Percentiles rank a stretch among this genome's conserved stretches.
Conservation (phyloP, 805 yeast species). For the Sugiyamaella qingdaonensis region DNA sequence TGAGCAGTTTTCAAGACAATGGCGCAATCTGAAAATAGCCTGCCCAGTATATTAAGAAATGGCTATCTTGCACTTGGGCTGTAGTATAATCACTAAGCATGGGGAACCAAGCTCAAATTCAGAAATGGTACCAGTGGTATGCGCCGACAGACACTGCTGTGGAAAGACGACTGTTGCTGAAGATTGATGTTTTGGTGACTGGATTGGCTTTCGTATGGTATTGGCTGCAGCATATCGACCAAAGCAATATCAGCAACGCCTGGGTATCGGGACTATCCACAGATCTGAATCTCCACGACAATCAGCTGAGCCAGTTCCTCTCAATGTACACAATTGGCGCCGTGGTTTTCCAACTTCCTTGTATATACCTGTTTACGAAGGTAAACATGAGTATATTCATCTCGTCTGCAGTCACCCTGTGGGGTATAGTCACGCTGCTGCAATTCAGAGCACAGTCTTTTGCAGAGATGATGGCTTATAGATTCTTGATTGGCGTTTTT, state of each 20-base stretch:
- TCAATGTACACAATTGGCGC: conserved; percentile 57
- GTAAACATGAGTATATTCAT: conserved; percentile 51
- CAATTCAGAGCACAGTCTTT: conserved; percentile 48
- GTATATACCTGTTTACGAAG: conserved; percentile 53
- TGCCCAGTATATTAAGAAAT: too few relatives aligned
- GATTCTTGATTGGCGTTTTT: conserved; percentile 65
- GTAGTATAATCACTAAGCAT: too few relatives aligned
- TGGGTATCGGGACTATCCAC: conserved; percentile 61
- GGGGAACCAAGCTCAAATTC: too few relatives aligned
- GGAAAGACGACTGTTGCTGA: conserved; percentile 44
- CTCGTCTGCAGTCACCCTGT: conserved; percentile 66
- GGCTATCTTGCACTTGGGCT: too few relatives aligned
- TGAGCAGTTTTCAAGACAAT: too few relatives aligned
- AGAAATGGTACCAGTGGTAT: conserved; percentile 43
- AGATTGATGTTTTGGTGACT: conserved; percentile 54
- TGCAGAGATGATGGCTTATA: conserved; percentile 51
- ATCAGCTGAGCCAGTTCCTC: conserved; percentile 52
- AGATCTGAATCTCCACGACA: conserved; percentile 53
- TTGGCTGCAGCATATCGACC: conserved; percentile 66
- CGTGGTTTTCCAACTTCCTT: conserved; percentile 59
- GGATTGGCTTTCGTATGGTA: conserved; percentile 55
- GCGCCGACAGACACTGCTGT: conserved; percentile 47
- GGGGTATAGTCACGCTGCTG: conserved; percentile 53
- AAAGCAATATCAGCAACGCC: conserved; percentile 58
- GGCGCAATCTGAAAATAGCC: too few relatives aligned